phyloP scores from a whole-genome alignment of 768 basidiomycete species.

The Chalciporus piperatus region DNA sequence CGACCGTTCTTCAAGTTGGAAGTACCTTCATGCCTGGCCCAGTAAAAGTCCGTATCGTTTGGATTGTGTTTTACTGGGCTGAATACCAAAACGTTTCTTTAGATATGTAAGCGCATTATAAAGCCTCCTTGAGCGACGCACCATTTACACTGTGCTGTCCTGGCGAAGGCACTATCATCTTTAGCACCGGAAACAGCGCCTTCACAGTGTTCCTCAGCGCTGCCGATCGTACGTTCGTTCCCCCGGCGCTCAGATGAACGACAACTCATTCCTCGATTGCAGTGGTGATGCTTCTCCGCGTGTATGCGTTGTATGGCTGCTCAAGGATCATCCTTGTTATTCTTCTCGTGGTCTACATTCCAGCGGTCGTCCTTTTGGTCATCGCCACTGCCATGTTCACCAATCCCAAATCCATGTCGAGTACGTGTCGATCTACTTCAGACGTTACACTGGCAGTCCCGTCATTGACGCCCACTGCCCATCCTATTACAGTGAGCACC shows the following conservation, averaged over 20 bases:
- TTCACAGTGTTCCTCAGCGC: not conserved
- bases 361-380: not conserved
- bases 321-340: constrained; percentile 1
- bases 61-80: not conserved
- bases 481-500: too few species aligned
- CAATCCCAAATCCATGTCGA: not conserved
- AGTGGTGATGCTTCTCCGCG: constrained; percentile 1
- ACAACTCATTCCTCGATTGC: not conserved
- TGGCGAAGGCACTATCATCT: too few species aligned
- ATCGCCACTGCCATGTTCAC: not conserved
- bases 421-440: not conserved
- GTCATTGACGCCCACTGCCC: too few species aligned
- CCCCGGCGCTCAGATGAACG: not conserved
- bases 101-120: too few species aligned
- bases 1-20: not conserved
- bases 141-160: too few species aligned
- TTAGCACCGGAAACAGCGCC: too few species aligned
- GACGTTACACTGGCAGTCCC: too few species aligned
- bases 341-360: constrained; percentile 1
- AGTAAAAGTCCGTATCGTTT: not conserved
- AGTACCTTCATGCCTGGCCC: not conserved
- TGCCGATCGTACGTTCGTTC: not conserved
- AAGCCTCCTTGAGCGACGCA: too few species aligned
- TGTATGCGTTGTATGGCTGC: not conserved
- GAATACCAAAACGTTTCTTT: too few species aligned